Evolutionary conservation across 2,329 filamentous ascomycete species (phyloP).

Genomic region (Pyrenophora graminea): DNA sequence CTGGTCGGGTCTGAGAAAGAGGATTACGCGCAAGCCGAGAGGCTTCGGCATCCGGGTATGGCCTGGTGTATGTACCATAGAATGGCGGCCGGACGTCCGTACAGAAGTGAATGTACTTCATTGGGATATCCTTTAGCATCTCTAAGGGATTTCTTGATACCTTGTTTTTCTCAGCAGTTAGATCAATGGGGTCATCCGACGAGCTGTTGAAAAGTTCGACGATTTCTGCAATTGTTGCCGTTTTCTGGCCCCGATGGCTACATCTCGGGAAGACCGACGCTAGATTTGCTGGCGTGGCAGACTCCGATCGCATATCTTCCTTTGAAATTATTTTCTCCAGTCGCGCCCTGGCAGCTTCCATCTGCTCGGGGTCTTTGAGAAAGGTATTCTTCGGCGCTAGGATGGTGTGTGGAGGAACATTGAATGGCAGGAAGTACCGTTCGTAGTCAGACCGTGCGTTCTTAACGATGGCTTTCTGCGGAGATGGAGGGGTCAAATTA

Average conservation of each 20-base stretch:
- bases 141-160: conserved; percentile 41
- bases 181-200: conserved; percentile 48
- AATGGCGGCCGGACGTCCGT: conserved; percentile 70
- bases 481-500: conserved; percentile 38
- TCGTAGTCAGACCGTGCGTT: conserved; percentile 52
- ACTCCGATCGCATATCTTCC: conserved; percentile 19
- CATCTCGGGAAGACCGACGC: conserved; percentile 22
- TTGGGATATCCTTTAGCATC: conserved; percentile 59
- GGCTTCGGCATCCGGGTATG: conserved; percentile 53
- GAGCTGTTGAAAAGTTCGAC: conserved; percentile 52
- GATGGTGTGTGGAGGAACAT: conserved; percentile 72
- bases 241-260: conserved; percentile 21
- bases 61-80: conserved; percentile 71
- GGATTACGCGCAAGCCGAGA: conserved; percentile 59
- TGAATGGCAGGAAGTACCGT: conserved; percentile 79
- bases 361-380: conserved; percentile 33
- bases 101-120: conserved; percentile 66
- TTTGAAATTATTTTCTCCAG: conserved; percentile 32
- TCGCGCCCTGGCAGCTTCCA: conserved; percentile 33
- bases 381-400: conserved; percentile 61
- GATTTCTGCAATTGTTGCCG: conserved; percentile 41
- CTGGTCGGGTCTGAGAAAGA: conserved; percentile 59
- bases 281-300: conserved; percentile 21
- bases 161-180: conserved; percentile 44
- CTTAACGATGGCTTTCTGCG: conserved; percentile 38